Evolutionary conservation across 2,329 filamentous ascomycete genomes (phyloP).

Genomic region (Tolypocladium cylindrosporum): DNA sequence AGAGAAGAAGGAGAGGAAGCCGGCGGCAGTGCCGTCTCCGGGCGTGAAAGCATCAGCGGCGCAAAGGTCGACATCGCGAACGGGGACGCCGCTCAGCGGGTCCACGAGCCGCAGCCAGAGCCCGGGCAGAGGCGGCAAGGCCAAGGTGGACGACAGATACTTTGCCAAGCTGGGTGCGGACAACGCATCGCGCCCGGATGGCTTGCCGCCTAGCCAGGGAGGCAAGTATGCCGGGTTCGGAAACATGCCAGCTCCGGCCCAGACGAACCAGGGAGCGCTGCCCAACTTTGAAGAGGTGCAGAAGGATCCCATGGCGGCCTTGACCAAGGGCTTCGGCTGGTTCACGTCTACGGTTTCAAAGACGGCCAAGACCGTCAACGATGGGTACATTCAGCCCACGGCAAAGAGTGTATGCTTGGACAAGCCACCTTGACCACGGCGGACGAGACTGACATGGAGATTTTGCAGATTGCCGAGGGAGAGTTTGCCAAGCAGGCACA

Average conservation of each 20-base stretch:
- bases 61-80: slow-evolving; percentile 24
- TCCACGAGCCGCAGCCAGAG: slow-evolving; percentile 30
- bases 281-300: slow-evolving; percentile 81
- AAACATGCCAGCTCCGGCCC: slow-evolving; percentile 53
- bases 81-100: slow-evolving; percentile 30
- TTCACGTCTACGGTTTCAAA: slow-evolving; percentile 80
- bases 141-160: slow-evolving; percentile 73
- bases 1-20: slow-evolving; percentile 54
- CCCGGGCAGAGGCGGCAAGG: slow-evolving; percentile 31
- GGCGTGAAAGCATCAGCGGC: slow-evolving; percentile 24
- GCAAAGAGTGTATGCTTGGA: slow-evolving; percentile 34
- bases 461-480: slow-evolving; percentile 60
- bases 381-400: slow-evolving; percentile 85
- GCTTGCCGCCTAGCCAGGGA: slow-evolving; percentile 76
- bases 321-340: slow-evolving; percentile 93
- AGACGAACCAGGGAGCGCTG: slow-evolving; percentile 33
- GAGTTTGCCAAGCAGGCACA: slow-evolving; percentile 63
- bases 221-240: slow-evolving; percentile 92
- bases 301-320: slow-evolving; percentile 76
- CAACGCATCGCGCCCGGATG: slow-evolving; percentile 66
- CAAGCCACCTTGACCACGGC: neutral
- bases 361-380: slow-evolving; percentile 84
- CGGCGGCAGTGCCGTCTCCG: slow-evolving; percentile 15
- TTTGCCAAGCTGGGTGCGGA: slow-evolving; percentile 77
- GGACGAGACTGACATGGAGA: slow-evolving; percentile 11